phyloP scores from a whole-genome alignment of 2,329 filamentous ascomycete species.

The Purpureocillium lavendulum region DNA sequence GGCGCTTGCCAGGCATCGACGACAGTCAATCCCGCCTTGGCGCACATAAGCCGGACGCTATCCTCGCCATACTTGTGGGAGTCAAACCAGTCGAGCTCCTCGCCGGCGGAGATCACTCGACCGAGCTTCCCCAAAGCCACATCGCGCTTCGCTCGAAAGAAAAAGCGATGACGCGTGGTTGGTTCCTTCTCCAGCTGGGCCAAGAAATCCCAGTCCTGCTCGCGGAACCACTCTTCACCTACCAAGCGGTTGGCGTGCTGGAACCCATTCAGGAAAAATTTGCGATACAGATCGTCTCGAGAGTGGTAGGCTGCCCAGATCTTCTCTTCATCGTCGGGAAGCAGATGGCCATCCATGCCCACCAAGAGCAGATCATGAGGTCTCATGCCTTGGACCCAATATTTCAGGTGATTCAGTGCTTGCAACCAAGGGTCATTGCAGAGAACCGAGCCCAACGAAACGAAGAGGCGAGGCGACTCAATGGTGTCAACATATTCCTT shows the following conservation, averaged over 20 bases:
- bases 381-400: slow-evolving; percentile 26
- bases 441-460: slow-evolving; percentile 32
- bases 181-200: slow-evolving; percentile 25
- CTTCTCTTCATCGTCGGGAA: slow-evolving; percentile 22
- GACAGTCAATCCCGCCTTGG: slow-evolving; percentile 26
- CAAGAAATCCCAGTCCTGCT: slow-evolving; percentile 28
- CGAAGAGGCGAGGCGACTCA: slow-evolving; percentile 24
- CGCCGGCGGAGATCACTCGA: slow-evolving; percentile 18
- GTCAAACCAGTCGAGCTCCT: slow-evolving; percentile 34
- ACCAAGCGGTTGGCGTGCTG: slow-evolving; percentile 25
- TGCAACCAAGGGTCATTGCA: slow-evolving; percentile 30
- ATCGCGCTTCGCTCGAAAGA: slow-evolving; percentile 25
- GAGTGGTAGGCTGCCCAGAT: slow-evolving; percentile 32
- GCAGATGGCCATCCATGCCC: slow-evolving; percentile 32
- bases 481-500: slow-evolving; percentile 21
- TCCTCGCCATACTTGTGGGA: slow-evolving; percentile 31
- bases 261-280: slow-evolving; percentile 31
- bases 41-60: slow-evolving; percentile 28
- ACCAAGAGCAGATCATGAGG: slow-evolving; percentile 26
- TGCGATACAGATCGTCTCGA: slow-evolving; percentile 22
- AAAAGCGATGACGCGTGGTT: slow-evolving; percentile 31
- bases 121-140: slow-evolving; percentile 16
- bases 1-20: slow-evolving; percentile 26
- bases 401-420: slow-evolving; percentile 24
- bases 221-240: slow-evolving; percentile 23